Conservation (phyloP, 805 yeast genomes). For the Wickerhamomyces bisporus region DNA sequence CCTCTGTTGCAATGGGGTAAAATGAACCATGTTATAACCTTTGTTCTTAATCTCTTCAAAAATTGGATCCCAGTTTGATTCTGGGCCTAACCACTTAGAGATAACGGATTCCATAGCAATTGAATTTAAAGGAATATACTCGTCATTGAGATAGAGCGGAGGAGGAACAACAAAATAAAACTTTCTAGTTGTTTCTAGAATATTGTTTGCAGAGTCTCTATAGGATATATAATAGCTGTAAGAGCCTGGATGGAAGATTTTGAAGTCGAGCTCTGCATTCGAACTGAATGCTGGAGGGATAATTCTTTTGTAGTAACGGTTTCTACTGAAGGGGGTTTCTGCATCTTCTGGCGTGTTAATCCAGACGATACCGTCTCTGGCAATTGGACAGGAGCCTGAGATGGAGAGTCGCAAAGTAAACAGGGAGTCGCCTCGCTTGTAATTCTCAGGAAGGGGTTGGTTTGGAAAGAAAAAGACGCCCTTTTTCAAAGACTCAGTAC, state of each 20-base stretch:
- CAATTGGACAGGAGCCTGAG: conserved; percentile 69
- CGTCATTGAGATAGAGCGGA: conserved; percentile 49
- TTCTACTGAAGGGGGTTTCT: conserved; percentile 46
- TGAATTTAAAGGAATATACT: conserved; percentile 66
- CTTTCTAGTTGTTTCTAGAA: conserved; percentile 45
- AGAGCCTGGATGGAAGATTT: conserved; percentile 70
- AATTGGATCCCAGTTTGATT: conserved; percentile 58
- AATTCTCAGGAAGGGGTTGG: conserved; percentile 30
- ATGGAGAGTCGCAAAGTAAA: conserved; percentile 54
- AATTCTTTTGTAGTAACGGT: conserved; percentile 44
- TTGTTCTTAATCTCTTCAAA: conserved; percentile 60
- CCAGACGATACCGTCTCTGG: conserved; percentile 67
- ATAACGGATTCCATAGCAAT: conserved; percentile 80
- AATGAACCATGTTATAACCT: conserved; percentile 94
- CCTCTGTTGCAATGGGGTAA: conserved; percentile 86
- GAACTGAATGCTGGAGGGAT: conserved; percentile 55
- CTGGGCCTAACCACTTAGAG: conserved; percentile 86
- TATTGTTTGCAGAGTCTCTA: conserved; percentile 28
- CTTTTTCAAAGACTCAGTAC: conserved; percentile 30
- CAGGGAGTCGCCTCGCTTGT: conserved; percentile 37
- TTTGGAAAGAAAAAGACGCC: conserved; percentile 38
- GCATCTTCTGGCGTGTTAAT: conserved; percentile 60
- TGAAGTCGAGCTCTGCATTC: conserved; percentile 57
- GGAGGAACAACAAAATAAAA: conserved; percentile 81
- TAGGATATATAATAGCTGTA: conserved; percentile 70